A percentile compares a stretch with the other conserved stretches of the same genome.
Evolutionary conservation across 108 stramenopile genomes (phyloP).

Genomic region (Cyclotella atomus): DNA sequence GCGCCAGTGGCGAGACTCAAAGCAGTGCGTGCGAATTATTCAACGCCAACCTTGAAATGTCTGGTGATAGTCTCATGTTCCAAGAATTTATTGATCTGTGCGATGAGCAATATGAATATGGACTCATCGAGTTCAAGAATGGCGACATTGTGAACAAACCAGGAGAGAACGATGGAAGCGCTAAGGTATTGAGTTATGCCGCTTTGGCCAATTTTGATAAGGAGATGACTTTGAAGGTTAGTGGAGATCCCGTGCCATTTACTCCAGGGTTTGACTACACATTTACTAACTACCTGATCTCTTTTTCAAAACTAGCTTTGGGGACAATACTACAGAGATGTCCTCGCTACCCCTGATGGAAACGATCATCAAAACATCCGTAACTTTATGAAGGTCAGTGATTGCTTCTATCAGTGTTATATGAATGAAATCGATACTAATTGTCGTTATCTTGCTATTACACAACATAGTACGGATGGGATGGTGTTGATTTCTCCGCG

Average conservation of each 20-base stretch:
- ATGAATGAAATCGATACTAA: background rate
- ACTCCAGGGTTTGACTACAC: background rate
- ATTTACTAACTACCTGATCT: background rate
- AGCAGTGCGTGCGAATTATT: slow-evolving; percentile 78
- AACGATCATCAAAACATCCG: slow-evolving; percentile 85
- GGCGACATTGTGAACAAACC: slow-evolving; percentile 79
- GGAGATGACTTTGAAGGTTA: slow-evolving; percentile 78
- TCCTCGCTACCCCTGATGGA: slow-evolving; percentile 76
- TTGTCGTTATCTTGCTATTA: background rate
- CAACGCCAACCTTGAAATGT: slow-evolving; percentile 87
- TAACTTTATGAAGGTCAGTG: slow-evolving; percentile 76
- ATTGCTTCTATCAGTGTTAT: background rate
- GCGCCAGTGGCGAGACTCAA: slow-evolving; percentile 83
- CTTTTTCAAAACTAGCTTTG: slow-evolving; percentile 49
- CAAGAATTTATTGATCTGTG: slow-evolving; percentile 83
- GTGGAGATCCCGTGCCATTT: background rate
- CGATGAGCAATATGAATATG: slow-evolving; percentile 77
- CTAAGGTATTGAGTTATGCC: slow-evolving; percentile 83
- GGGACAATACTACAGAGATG: slow-evolving; percentile 91
- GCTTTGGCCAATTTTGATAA: slow-evolving; percentile 82
- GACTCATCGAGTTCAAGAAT: slow-evolving; percentile 84
- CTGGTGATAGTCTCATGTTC: slow-evolving; percentile 70
- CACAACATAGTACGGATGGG: slow-evolving; percentile 48
- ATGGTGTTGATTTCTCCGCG: slow-evolving; percentile 79
- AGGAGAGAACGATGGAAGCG: slow-evolving; percentile 89